Conservation (phyloP, 2,329 filamentous ascomycete species). For the Plectosphaerella sp. region DNA sequence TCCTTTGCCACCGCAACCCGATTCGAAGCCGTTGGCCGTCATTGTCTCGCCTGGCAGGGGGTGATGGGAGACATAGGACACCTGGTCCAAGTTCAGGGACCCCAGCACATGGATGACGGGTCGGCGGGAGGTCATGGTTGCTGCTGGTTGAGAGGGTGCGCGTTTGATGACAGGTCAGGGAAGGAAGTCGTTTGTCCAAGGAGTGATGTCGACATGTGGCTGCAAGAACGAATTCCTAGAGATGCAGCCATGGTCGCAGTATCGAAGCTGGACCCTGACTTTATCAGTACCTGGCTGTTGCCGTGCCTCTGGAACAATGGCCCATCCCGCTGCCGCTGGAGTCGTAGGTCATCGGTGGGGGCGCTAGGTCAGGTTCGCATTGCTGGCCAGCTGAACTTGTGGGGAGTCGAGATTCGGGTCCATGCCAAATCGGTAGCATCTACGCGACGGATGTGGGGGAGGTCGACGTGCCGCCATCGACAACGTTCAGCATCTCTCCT, state of each 20-base stretch:
- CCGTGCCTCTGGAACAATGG: too few species aligned
- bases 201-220: too few species aligned
- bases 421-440: not conserved
- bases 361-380: too few species aligned
- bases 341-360: too few species aligned
- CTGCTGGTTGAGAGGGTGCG: not conserved
- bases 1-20: conserved; percentile 59
- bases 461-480: not conserved
- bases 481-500: not conserved
- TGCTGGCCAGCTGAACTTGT: too few species aligned
- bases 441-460: conserved; percentile 1
- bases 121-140: not conserved
- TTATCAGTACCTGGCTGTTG: too few species aligned
- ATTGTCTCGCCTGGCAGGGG: conserved; percentile 67
- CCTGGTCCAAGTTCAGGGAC: conserved; percentile 70
- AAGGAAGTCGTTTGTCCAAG: too few species aligned
- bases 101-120: conserved; percentile 61
- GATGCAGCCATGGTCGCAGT: too few species aligned
- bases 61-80: conserved; percentile 63
- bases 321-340: too few species aligned
- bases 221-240: too few species aligned
- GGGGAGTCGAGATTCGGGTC: not conserved
- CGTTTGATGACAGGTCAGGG: too few species aligned
- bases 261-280: too few species aligned
- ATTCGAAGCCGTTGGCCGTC: conserved; percentile 56